A percentile compares a stretch with the other conserved stretches of the same genome.
Evolutionary conservation across 495 filamentous ascomycete genomes (phyloP).

Genomic region (Xylaria cubensis): DNA sequence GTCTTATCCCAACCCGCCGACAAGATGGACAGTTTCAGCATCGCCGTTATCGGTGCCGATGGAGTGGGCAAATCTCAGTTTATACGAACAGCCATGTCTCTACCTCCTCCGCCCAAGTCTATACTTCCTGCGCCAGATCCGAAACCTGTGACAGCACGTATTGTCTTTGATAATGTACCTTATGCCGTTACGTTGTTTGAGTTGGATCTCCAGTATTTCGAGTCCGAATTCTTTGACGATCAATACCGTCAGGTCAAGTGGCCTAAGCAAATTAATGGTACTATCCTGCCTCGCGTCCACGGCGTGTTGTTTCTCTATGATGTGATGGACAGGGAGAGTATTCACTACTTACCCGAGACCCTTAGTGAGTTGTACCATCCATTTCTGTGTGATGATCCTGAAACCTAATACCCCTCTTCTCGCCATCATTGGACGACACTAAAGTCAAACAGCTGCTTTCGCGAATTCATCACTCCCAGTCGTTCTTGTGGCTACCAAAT

Average conservation of each 20-base stretch:
- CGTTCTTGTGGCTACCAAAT: slow-evolving; percentile 84
- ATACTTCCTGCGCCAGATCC: slow-evolving; percentile 59
- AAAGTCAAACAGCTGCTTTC: slow-evolving; percentile 65
- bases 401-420: background rate
- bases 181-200: slow-evolving; percentile 86
- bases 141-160: slow-evolving; percentile 68
- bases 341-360: slow-evolving; percentile 69
- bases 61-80: slow-evolving; percentile 91
- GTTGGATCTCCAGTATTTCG: slow-evolving; percentile 70
- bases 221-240: slow-evolving; percentile 66
- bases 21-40: slow-evolving; percentile 72
- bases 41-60: slow-evolving; percentile 81
- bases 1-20: slow-evolving; percentile 20
- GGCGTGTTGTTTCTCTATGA: slow-evolving; percentile 87
- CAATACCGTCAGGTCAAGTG: slow-evolving; percentile 73
- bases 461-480: slow-evolving; percentile 71
- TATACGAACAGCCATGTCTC: slow-evolving; percentile 77
- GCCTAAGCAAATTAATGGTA: slow-evolving; percentile 74
- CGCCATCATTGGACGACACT: slow-evolving; percentile 18
- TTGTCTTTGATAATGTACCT: slow-evolving; percentile 75
- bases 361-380: slow-evolving; percentile 65
- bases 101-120: slow-evolving; percentile 61
- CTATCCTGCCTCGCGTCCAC: slow-evolving; percentile 74
- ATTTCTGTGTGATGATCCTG: slow-evolving; percentile 15
- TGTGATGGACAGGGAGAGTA: slow-evolving; percentile 74